Percentiles rank a stretch among this genome's conserved stretches.
These are phyloP conservation scores for Metarhizium humberi DNA, from an alignment of 2,329 filamentous ascomycete genomes.

Conservation along the genomic window DNA sequence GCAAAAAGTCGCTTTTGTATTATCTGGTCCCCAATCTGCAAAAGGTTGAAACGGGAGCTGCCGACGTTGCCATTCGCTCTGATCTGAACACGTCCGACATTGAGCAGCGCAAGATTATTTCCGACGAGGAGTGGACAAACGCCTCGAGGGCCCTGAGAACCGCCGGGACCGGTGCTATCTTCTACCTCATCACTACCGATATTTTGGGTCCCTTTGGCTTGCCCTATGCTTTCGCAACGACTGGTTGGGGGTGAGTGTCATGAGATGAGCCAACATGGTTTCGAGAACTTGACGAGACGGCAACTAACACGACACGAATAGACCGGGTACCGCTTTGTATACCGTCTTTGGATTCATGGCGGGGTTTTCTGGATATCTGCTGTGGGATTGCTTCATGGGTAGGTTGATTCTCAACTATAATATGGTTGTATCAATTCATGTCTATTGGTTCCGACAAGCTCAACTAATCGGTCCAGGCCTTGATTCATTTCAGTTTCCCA, in stretches of 20 bases:
- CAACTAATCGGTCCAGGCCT: conserved; percentile 11
- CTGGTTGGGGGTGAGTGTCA: conserved; percentile 27
- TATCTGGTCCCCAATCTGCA: conserved; percentile 3
- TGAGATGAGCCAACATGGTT: neutral
- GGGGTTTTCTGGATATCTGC: conserved; percentile 29
- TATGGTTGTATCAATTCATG: neutral
- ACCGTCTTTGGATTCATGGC: conserved; percentile 30
- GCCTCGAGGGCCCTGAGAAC: conserved; percentile 36
- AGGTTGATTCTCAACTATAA: neutral
- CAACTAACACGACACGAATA: neutral
- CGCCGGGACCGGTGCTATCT: conserved; percentile 34
- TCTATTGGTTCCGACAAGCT: no score
- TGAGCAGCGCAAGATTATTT: conserved; percentile 4
- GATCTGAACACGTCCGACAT: conserved; percentile 4
- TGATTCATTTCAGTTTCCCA: conserved; percentile 35
- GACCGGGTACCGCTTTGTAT: conserved; percentile 32
- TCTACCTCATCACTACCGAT: conserved; percentile 41
- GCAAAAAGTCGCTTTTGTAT: neutral
- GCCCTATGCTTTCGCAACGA: conserved; percentile 18
- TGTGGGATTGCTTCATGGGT: conserved; percentile 33
- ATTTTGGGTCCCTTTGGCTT: conserved; percentile 34
- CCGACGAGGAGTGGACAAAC: conserved; percentile 32
- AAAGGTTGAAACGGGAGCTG: neutral
- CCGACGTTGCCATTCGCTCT: neutral
- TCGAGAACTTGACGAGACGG: neutral